Percentiles rank a stretch among this genome's conserved stretches.
phyloP scores from a whole-genome alignment of 2,329 filamentous ascomycete species.

The Mycosphaerella arachidis region DNA sequence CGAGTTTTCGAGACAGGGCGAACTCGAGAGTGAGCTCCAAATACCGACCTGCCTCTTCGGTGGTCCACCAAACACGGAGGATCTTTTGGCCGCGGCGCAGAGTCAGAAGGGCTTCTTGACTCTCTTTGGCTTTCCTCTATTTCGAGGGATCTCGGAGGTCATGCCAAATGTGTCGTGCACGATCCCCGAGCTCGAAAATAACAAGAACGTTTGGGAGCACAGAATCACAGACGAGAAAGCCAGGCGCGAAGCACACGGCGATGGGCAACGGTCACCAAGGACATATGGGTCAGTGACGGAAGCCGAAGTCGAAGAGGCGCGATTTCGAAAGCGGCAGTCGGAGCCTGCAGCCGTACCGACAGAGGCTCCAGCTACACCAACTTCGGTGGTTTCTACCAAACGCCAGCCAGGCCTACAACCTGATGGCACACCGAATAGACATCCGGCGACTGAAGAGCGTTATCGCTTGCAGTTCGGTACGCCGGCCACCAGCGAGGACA shows the following conservation, averaged over 20 bases:
- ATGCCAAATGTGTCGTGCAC: slow-evolving; percentile 81
- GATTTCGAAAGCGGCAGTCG: slow-evolving; percentile 26
- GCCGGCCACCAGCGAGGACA: slow-evolving; percentile 17
- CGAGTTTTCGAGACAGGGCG: slow-evolving; percentile 87
- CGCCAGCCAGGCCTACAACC: slow-evolving; percentile 17
- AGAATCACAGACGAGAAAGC: slow-evolving; percentile 62
- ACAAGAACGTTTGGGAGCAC: slow-evolving; percentile 68
- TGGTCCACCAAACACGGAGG: slow-evolving; percentile 72
- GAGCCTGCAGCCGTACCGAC: slow-evolving; percentile 25
- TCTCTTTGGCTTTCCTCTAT: slow-evolving; percentile 87
- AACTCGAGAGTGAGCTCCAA: slow-evolving; percentile 82
- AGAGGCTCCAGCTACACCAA: slow-evolving; percentile 18
- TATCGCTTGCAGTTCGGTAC: slow-evolving; percentile 23
- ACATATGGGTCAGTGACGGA: slow-evolving; percentile 30
- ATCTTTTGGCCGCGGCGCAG: slow-evolving; percentile 74
- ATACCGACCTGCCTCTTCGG: slow-evolving; percentile 84
- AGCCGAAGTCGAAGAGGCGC: slow-evolving; percentile 30
- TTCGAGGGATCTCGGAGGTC: slow-evolving; percentile 80
- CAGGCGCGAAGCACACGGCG: slow-evolving; percentile 33
- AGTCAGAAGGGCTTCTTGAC: slow-evolving; percentile 96
- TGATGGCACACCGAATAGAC: slow-evolving; percentile 10
- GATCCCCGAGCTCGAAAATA: slow-evolving; percentile 73
- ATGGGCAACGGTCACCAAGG: slow-evolving; percentile 19
- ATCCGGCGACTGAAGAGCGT: slow-evolving; percentile 25
- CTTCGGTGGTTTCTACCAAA: slow-evolving; percentile 14